phyloP scores from a whole-genome alignment of 805 yeast species.

The Lipomyces kockii region DNA sequence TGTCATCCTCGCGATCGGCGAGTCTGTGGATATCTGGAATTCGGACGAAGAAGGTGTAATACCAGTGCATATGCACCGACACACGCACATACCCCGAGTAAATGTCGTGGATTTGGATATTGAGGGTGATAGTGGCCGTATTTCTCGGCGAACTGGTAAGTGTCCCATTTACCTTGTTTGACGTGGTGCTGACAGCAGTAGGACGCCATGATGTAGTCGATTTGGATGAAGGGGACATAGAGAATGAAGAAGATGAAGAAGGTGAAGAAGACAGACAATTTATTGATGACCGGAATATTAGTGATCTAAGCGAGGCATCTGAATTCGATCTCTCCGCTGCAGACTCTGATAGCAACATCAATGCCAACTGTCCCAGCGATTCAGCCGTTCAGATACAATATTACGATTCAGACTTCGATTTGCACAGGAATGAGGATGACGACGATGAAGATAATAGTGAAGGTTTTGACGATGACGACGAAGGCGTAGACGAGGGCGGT shows the following conservation, averaged over 20 bases:
- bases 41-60: constrained; percentile 11
- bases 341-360: not conserved
- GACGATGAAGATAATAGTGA: constrained; percentile 8
- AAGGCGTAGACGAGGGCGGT: not conserved
- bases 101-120: not conserved
- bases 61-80: not conserved
- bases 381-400: not conserved
- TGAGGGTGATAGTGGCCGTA: not conserved
- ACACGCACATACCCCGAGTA: not conserved
- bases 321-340: not conserved
- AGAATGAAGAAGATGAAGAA: not conserved
- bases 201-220: not conserved
- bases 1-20: not conserved
- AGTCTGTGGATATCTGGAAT: not conserved
- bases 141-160: not conserved
- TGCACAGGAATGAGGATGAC: constrained; percentile 2
- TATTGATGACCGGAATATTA: constrained; percentile 15
- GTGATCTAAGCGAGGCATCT: constrained; percentile 3
- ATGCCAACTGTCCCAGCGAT: not conserved
- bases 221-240: constrained; percentile 8
- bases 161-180: not conserved
- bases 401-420: constrained; percentile 8
- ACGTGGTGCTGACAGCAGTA: not conserved
- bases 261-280: constrained; percentile 17
- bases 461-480: constrained; percentile 11